phyloP scores from a whole-genome alignment of 257 asterid species.

The Nicotiana tomentosiformis region DNA sequence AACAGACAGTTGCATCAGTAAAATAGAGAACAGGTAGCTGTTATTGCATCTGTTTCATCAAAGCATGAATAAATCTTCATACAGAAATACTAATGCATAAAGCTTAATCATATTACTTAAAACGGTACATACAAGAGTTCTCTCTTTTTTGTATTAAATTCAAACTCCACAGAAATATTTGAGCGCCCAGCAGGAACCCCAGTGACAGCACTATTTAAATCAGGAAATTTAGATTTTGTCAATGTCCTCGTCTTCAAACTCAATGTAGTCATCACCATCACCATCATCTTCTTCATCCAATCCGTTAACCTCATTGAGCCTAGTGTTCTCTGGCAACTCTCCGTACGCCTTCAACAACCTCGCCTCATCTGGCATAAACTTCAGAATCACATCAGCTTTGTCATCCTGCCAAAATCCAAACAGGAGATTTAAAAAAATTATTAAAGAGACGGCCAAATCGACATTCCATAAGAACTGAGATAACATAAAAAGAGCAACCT shows the following conservation, averaged over 20 bases:
- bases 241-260: constrained; percentile 85
- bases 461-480: not conserved
- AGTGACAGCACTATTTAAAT: not conserved
- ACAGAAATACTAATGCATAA: constrained; percentile 20
- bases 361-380: constrained; percentile 92
- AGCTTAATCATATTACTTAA: constrained; percentile 16
- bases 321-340: constrained; percentile 81
- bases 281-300: constrained; percentile 72
- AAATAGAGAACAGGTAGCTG: not conserved
- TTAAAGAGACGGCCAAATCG: not conserved
- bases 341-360: constrained; percentile 91
- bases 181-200: not conserved
- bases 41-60: constrained; percentile 23
- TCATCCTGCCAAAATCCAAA: constrained; percentile 53
- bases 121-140: constrained; percentile 11
- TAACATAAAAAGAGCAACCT: not conserved
- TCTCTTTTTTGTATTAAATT: constrained; percentile 3
- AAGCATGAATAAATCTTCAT: constrained; percentile 16
- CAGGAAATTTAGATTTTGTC: constrained; percentile 58
- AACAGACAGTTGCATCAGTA: not conserved
- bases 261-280: constrained; percentile 58
- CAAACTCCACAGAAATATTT: constrained; percentile 10
- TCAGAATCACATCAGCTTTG: constrained; percentile 89
- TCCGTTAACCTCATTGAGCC: constrained; percentile 77
- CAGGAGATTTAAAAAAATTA: not conserved